Evolutionary conservation across 192 early-diverging fungal species (phyloP), one percentile per base, ranked within the genome.

Genomic region (Entomortierella chlamydospora): DNA sequence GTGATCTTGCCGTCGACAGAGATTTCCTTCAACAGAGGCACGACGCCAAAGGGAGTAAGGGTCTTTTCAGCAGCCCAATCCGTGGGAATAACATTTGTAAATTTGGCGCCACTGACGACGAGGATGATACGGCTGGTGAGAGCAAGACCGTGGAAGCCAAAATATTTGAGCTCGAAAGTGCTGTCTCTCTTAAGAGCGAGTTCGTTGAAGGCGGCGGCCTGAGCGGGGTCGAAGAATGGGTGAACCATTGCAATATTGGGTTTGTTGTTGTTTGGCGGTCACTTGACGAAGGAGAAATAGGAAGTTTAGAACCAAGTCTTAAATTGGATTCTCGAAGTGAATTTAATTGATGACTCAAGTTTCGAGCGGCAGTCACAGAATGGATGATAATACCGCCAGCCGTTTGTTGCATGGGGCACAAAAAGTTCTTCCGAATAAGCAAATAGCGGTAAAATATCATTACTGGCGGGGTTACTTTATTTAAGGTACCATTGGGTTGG

Each of bases 21-120:
- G 28, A 55, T 82, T 53, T 87, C 85, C 10, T 81, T 69, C n/a
- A 89, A 72, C 3, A 85, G 80, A 13, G 86, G 88, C 8, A 89
- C 15, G 20, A 85, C 80, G 10, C 86, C 88, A 20, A 83, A 67
- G 18, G 86, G 86, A 34, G 83, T 63, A 17, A 72, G 43, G n/a
- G 56, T n/a, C 66, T 87, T 86, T 17, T 82, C 72, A 1, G 10
- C 34, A 37, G 79, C 63, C 87, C 87, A 88, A 28, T 70, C 58
- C 26, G 41, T 59, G 3, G 85, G 84, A 15, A 51, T 29, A 34
- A 42, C 55, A 4, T 68, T 57, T 18, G 18, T 67, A 66, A 78
- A 89, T 18, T 79, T 60, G 5, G 69, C 82, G 23, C 81, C 82
- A 49, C 55, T 61, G 56, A 64, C 59, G 13, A 66, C 68, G 33